Evolutionary conservation across 768 basidiomycete genomes (phyloP).

Genomic region (Boletellus emodensis): DNA sequence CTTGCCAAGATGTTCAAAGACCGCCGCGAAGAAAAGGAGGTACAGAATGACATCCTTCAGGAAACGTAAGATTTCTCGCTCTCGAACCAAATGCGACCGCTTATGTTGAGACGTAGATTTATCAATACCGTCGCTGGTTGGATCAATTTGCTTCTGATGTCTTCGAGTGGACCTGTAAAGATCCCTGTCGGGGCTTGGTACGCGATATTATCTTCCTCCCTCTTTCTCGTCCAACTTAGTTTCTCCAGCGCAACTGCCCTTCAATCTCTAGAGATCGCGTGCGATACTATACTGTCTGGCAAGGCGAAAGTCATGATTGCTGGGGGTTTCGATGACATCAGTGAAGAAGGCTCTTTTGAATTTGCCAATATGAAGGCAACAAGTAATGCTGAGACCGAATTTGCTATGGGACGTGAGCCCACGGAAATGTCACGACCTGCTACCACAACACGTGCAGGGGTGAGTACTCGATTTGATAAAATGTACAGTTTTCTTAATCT

Average conservation of each 20-base stretch:
- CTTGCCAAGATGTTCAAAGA: slow-evolving; percentile 98
- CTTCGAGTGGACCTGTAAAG: slow-evolving; percentile 96
- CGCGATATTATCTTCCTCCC: slow-evolving; percentile 19
- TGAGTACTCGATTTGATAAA: slow-evolving; percentile 35
- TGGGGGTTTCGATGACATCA: slow-evolving; percentile 97
- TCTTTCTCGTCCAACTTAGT: slow-evolving; percentile 1
- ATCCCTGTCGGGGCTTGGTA: slow-evolving; percentile 99
- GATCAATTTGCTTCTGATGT: slow-evolving; percentile 92
- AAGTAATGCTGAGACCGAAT: slow-evolving; percentile 93
- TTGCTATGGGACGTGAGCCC: slow-evolving; percentile 98
- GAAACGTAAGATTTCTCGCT: slow-evolving; percentile 69
- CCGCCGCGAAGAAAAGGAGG: slow-evolving; percentile 94
- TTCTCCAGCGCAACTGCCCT: slow-evolving; percentile 82
- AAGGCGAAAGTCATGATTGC: slow-evolving; percentile 99
- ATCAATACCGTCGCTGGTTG: slow-evolving; percentile 99
- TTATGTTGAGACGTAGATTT: slow-evolving; percentile 53
- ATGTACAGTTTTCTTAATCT: slow-evolving; percentile 1
- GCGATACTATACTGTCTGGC: slow-evolving; percentile 87
- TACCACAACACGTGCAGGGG: slow-evolving; percentile 92
- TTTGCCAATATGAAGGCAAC: slow-evolving; percentile 99
- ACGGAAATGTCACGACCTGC: slow-evolving; percentile 98
- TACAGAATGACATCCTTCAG: slow-evolving; percentile 97
- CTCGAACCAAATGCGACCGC: background rate
- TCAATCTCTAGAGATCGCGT: slow-evolving; percentile 97
- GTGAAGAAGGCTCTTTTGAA: slow-evolving; percentile 97